Percentiles rank a stretch among this genome's conserved stretches.
Evolutionary conservation across 1,284 basidiomycete genomes (phyloP).

Genomic region (Malassezia sympodialis): DNA sequence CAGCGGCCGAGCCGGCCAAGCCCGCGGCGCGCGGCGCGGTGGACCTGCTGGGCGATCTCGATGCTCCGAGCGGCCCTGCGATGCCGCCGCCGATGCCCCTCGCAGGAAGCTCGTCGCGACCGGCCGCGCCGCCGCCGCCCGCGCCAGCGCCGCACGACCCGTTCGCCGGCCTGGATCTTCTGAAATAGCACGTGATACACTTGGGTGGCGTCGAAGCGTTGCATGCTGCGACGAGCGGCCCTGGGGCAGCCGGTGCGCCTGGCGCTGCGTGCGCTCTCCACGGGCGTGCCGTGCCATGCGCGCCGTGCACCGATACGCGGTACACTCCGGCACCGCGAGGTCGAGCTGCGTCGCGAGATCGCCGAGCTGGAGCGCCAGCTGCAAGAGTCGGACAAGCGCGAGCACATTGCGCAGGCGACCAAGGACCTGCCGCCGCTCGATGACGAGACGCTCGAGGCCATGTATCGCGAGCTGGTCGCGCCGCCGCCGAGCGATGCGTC

Average conservation of each 20-base stretch:
- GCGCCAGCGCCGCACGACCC: conserved; percentile 23
- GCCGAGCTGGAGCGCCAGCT: conserved; percentile 22
- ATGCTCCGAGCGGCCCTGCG: not conserved
- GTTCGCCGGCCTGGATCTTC: conserved; percentile 39
- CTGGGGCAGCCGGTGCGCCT: not conserved
- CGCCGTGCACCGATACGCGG: not conserved
- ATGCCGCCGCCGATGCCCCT: not conserved
- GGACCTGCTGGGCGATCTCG: conserved; percentile 14
- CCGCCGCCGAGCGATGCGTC: not conserved
- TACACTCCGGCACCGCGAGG: conserved; percentile 6
- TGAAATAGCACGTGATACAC: conserved; percentile 22
- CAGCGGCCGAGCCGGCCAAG: not conserved
- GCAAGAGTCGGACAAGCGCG: conserved; percentile 24
- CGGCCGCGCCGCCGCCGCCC: conserved; percentile 1
- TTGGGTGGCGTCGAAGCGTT: not conserved
- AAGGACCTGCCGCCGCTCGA: conserved; percentile 34
- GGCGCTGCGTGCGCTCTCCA: not conserved
- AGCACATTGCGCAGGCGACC: conserved; percentile 24
- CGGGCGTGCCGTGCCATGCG: not conserved
- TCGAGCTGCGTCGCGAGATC: conserved; percentile 26
- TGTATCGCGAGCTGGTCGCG: conserved; percentile 33
- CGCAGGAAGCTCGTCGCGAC: conserved; percentile 17
- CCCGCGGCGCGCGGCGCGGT: not conserved
- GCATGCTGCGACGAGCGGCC: not conserved
- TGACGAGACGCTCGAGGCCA: conserved; percentile 31